These are phyloP conservation scores for Penicillium herquei DNA, from an alignment of 495 filamentous ascomycete genomes.

Conservation along the genomic window DNA sequence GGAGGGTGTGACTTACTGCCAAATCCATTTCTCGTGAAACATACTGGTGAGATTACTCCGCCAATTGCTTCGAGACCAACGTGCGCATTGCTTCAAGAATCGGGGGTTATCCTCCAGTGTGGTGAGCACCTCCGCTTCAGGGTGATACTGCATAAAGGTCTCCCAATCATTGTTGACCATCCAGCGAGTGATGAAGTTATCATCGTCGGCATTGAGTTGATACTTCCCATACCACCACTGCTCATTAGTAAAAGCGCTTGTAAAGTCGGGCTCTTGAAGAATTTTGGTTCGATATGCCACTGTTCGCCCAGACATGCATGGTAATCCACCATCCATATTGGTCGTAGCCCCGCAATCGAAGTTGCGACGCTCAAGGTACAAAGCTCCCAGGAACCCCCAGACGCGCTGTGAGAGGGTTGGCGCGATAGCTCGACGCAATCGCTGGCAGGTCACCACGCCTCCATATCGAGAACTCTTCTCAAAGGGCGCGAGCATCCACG, in stretches of 20 bases:
- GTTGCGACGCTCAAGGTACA: constrained; percentile 81
- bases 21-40: constrained; percentile 65
- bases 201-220: constrained; percentile 78
- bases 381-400: constrained; percentile 76
- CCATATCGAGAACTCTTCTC: constrained; percentile 70
- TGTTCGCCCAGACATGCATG: constrained; percentile 84
- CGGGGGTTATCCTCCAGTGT: constrained; percentile 71
- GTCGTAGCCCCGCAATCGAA: constrained; percentile 89
- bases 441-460: constrained; percentile 80
- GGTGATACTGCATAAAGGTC: constrained; percentile 74
- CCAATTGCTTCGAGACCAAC: constrained; percentile 83
- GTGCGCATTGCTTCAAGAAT: constrained; percentile 74
- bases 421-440: constrained; percentile 62
- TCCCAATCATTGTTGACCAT: constrained; percentile 73
- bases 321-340: constrained; percentile 79
- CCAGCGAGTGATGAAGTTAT: constrained; percentile 83
- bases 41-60: constrained; percentile 77
- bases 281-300: constrained; percentile 81
- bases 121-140: constrained; percentile 70
- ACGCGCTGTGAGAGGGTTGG: constrained; percentile 56
- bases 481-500: constrained; percentile 83
- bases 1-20: constrained; percentile 54
- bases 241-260: constrained; percentile 69
- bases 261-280: constrained; percentile 73
- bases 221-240: constrained; percentile 65